Evolutionary conservation across 345 rosid species (phyloP).

Genomic region (Psidium guajava): DNA sequence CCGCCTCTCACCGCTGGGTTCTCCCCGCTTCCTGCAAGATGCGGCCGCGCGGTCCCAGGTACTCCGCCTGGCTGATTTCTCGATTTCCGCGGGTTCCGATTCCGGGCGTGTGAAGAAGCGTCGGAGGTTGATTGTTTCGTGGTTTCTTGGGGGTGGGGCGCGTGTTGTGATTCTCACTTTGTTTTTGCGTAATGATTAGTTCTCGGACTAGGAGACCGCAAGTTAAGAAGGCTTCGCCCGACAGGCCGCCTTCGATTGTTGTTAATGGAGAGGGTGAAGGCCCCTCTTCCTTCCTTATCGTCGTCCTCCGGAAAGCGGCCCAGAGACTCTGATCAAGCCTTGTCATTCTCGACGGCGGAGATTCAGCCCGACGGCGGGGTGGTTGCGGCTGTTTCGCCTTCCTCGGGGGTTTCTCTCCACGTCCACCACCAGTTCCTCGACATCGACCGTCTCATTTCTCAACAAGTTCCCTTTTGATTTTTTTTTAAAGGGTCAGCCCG

Average conservation of each 20-base stretch:
- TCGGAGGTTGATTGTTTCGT: neutral
- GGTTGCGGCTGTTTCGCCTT: neutral
- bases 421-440: neutral
- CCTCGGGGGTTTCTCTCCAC: conserved; percentile 2
- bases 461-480: too few relatives aligned
- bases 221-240: conserved; percentile 40
- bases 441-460: neutral
- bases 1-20: conserved; percentile 19
- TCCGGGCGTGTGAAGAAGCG: too few relatives aligned
- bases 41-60: conserved; percentile 61
- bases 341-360: neutral
- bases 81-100: neutral
- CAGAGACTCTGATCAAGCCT: neutral
- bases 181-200: conserved; percentile 9
- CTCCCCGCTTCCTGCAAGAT: conserved; percentile 65
- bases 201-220: conserved; percentile 33
- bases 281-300: neutral
- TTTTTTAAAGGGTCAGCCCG: too few relatives aligned
- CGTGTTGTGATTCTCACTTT: neutral
- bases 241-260: conserved; percentile 16
- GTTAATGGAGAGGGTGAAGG: conserved; percentile 36
- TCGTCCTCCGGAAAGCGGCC: conserved; percentile 1
- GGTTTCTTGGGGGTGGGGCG: neutral
- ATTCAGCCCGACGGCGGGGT: neutral
- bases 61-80: neutral